Evolutionary conservation across 768 basidiomycete genomes (phyloP), one percentile per base, ranked within the genome.

Genomic region (Tulasnella sp.): DNA sequence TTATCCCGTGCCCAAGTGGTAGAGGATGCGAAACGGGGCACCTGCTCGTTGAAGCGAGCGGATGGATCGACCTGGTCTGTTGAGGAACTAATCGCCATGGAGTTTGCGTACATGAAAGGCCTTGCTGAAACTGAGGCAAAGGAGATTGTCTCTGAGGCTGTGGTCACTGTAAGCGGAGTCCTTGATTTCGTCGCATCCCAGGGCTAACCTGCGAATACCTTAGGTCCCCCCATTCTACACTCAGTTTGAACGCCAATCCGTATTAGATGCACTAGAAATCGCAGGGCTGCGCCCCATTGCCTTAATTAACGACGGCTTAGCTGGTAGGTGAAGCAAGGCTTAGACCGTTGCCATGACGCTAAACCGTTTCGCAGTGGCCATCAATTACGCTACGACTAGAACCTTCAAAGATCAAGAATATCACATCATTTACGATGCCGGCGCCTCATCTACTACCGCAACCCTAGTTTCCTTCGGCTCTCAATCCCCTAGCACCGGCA

Each of bases 381-480:
- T 99, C 81, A 99, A 99, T 86, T 99, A 94, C 82, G 98, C 98
- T 61, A 98, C 99, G 95, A 95, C 96, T 1, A 90, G 97, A 71
- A 87, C 90, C 1, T 99, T 99, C 86, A 86, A 92, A 0, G 85
- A 85, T 2, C 90, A 91, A 0, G 92, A 96, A 82, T 89, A 92
- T 83, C 96, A 99, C 83, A 84, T 99, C 81, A 91, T 99, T 79
- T 99, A 93, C 84, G 98, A 99, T 81, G 94, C 95, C 0, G 98
- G 98, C 57, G 94, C 97, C 7, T 91, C 91, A 0, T 88, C 92
- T 4, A 91, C 92, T 57, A 87, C 90, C 39, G 93, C 94, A 0
- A 95, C 94, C 0, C 85, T 96, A 37, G 93, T 91, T 29, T 87
- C 88, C 5, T 93, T 96, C 84, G 84, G 87, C 26, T 80, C 86